Percentiles rank a stretch among this genome's conserved stretches.
phyloP scores from a whole-genome alignment of 1,284 basidiomycete species.

The Tilletiopsis washingtonensis region DNA sequence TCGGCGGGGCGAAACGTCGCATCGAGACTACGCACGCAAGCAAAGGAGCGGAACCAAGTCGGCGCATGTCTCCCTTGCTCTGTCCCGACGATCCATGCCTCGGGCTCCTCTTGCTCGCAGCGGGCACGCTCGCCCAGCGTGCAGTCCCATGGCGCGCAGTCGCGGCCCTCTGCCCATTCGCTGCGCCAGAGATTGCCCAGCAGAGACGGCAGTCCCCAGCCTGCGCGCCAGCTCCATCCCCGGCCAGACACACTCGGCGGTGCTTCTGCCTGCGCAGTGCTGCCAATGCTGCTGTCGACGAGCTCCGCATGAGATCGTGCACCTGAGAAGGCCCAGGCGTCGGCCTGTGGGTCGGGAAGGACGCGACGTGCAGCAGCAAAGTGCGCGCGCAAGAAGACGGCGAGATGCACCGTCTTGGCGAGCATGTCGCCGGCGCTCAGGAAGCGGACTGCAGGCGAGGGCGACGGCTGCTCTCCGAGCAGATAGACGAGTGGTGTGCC shows the following conservation, averaged over 20 bases:
- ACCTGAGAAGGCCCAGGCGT: slow-evolving; percentile 8
- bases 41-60: too few relatives aligned
- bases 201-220: slow-evolving; percentile 2
- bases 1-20: too few relatives aligned
- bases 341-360: slow-evolving; percentile 2
- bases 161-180: slow-evolving; percentile 25
- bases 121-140: slow-evolving; percentile 16
- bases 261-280: not conserved
- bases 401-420: slow-evolving; percentile 22
- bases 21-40: too few relatives aligned
- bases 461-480: slow-evolving; percentile 16
- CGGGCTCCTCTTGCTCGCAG: slow-evolving; percentile 6
- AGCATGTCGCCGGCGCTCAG: slow-evolving; percentile 20
- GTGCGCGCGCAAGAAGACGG: slow-evolving; percentile 9
- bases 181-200: slow-evolving; percentile 16
- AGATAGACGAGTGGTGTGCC: slow-evolving; percentile 32
- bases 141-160: slow-evolving; percentile 33
- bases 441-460: slow-evolving; percentile 20
- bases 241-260: not conserved
- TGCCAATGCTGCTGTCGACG: not conserved
- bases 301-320: not conserved
- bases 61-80: too few relatives aligned
- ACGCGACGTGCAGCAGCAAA: not conserved
- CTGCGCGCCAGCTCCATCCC: not conserved
- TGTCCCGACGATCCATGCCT: not conserved